A percentile compares a stretch with the other conserved stretches of the same genome.
These are phyloP conservation scores for Hordeum vulgare DNA, from an alignment of 176 grass and related monocot genomes.

Conservation along the genomic window DNA sequence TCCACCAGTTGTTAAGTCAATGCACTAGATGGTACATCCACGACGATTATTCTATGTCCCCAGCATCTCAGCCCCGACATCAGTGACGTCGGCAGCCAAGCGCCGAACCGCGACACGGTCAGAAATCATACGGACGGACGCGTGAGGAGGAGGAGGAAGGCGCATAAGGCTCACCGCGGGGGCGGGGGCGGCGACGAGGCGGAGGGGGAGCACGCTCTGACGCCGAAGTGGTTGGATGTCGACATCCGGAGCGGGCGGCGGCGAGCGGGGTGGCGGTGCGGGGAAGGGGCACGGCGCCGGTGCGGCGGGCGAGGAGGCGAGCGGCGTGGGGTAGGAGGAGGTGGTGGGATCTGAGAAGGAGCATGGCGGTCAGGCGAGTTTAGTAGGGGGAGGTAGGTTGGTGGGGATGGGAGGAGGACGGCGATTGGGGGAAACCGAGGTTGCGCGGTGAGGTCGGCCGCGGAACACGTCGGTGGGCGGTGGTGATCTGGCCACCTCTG, in stretches of 20 bases:
- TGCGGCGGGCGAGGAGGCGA: constrained; percentile 21
- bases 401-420: neutral
- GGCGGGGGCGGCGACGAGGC: constrained; percentile 26
- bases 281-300: neutral
- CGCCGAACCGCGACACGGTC: too few species aligned
- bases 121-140: neutral
- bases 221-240: constrained; percentile 20
- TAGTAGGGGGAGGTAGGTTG: constrained; percentile 39
- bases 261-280: neutral
- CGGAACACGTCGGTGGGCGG: constrained; percentile 18
- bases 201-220: constrained; percentile 28
- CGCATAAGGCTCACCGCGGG: constrained; percentile 31
- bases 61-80: too few species aligned
- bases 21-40: too few species aligned
- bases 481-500: neutral
- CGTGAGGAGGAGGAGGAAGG: too few species aligned
- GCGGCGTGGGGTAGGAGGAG: constrained; percentile 43
- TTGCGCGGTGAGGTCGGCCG: constrained; percentile 15
- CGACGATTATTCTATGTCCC: too few species aligned
- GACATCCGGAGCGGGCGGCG: constrained; percentile 31
- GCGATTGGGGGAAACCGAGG: neutral
- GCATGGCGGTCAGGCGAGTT: constrained; percentile 43
- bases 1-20: too few species aligned
- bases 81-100: too few species aligned
- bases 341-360: constrained; percentile 72